Evolutionary conservation across 305 asterid species (phyloP).

Genomic region (Caryopteris hybrid): DNA sequence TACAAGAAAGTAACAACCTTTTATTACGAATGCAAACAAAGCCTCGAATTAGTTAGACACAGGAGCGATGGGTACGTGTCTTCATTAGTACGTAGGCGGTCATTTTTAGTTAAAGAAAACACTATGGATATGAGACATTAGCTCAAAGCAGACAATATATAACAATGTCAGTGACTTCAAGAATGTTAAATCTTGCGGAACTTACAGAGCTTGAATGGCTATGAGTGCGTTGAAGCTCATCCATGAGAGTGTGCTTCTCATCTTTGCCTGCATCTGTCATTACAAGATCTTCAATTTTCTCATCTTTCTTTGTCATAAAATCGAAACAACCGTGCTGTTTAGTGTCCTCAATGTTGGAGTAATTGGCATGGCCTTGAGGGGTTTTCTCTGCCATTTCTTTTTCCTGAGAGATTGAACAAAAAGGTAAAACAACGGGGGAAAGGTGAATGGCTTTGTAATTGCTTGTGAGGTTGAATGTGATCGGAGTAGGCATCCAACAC

Average conservation of each 20-base stretch:
- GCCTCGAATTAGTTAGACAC: no score
- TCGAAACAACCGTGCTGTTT: slow-evolving; percentile 20
- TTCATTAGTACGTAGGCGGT: no score
- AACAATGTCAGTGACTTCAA: no score
- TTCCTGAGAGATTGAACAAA: neutral
- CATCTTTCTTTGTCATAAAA: slow-evolving; percentile 12
- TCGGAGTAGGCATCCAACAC: neutral
- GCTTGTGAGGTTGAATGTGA: neutral
- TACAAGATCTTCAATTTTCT: slow-evolving; percentile 9
- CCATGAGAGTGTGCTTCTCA: slow-evolving; percentile 17
- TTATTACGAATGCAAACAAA: no score
- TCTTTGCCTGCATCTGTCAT: neutral
- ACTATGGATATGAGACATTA: no score
- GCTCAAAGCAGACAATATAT: no score
- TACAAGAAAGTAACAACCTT: neutral
- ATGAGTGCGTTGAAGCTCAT: slow-evolving; percentile 21
- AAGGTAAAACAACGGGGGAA: neutral
- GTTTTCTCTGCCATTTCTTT: slow-evolving; percentile 24
- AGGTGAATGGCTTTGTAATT: neutral
- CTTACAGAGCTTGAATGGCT: slow-evolving; percentile 22
- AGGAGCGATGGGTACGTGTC: no score
- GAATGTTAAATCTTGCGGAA: neutral
- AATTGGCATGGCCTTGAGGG: slow-evolving; percentile 10
- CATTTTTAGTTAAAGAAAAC: no score
- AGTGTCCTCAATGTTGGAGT: slow-evolving; percentile 1